These are phyloP conservation scores for Pistacia vera DNA, from an alignment of 345 rosid genomes.

Conservation along the genomic window DNA sequence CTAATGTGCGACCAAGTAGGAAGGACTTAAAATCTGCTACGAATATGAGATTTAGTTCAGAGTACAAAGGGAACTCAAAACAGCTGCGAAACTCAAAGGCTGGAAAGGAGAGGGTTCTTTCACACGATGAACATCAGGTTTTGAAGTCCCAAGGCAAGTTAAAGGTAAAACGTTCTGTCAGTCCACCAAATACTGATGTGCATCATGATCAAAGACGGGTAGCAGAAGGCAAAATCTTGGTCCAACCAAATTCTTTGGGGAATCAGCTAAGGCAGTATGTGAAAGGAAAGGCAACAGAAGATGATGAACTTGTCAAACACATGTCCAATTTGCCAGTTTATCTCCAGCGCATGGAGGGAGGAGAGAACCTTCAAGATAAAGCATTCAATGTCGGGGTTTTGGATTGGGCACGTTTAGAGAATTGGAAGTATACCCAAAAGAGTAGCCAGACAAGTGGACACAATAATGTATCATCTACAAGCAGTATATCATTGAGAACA, in stretches of 20 bases:
- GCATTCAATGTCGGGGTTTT: conserved; percentile 86
- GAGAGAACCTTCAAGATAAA: conserved; percentile 53
- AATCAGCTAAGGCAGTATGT: conserved; percentile 25
- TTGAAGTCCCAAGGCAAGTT: conserved; percentile 38
- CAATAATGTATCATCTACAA: conserved; percentile 31
- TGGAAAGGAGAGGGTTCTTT: conserved; percentile 38
- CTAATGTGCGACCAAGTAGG: conserved; percentile 27
- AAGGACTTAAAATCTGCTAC: conserved; percentile 10
- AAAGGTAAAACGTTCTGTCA: conserved; percentile 25
- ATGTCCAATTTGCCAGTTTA: conserved; percentile 80
- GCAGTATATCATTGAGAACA: conserved; percentile 24
- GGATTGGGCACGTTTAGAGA: conserved; percentile 79
- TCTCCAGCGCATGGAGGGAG: conserved; percentile 59
- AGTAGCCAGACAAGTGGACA: conserved; percentile 24
- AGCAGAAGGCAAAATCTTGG: conserved; percentile 24
- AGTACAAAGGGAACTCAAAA: conserved; percentile 39
- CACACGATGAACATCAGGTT: conserved; percentile 25
- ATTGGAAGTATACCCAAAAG: conserved; percentile 52
- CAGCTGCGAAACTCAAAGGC: conserved; percentile 33
- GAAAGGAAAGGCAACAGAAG: conserved; percentile 34
- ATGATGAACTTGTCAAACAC: conserved; percentile 75
- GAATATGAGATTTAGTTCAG: conserved; percentile 39
- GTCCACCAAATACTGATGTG: conserved; percentile 16
- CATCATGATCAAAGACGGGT: conserved; percentile 23
- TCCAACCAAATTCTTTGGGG: conserved; percentile 34